These are phyloP conservation scores for Amoeboaphelidium occidentale DNA, from an alignment of 371 early-diverging fungal species.

Conservation along the genomic window DNA sequence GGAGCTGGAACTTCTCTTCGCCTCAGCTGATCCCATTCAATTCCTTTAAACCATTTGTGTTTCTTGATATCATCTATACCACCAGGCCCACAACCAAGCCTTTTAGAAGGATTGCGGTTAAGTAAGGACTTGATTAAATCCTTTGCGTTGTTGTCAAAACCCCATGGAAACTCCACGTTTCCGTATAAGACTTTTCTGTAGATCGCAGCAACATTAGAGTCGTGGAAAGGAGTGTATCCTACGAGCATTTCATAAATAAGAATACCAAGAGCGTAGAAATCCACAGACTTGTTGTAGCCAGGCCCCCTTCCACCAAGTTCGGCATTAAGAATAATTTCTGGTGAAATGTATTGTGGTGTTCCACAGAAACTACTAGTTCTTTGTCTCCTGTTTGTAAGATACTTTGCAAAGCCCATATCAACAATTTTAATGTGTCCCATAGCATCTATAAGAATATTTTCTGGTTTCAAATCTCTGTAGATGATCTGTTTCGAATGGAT, in stretches of 20 bases:
- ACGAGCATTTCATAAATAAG: constrained; percentile 14
- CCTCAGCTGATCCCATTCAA: neutral
- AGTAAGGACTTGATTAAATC: constrained; percentile 1
- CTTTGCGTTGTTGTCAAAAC: neutral
- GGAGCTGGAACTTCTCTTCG: neutral
- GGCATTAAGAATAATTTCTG: constrained; percentile 12
- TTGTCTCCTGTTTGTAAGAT: neutral
- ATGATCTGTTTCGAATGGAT: constrained; percentile 14
- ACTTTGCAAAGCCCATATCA: constrained; percentile 15
- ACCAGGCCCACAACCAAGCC: neutral
- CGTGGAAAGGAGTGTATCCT: constrained; percentile 1
- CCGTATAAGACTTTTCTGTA: constrained; percentile 1
- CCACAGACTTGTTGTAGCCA: constrained; percentile 11
- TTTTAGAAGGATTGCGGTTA: neutral
- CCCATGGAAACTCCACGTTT: neutral
- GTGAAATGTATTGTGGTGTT: constrained; percentile 11
- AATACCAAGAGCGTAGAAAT: constrained; percentile 15
- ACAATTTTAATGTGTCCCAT: constrained; percentile 15
- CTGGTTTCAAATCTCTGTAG: constrained; percentile 16
- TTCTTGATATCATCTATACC: constrained; percentile 1
- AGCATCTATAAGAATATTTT: constrained; percentile 11
- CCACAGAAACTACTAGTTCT: constrained; percentile 13
- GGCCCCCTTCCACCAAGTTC: neutral
- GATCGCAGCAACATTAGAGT: neutral
- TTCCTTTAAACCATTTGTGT: constrained; percentile 2